Conservation (phyloP, 352 stramenopile species). For the Globisporangium ultimum region DNA sequence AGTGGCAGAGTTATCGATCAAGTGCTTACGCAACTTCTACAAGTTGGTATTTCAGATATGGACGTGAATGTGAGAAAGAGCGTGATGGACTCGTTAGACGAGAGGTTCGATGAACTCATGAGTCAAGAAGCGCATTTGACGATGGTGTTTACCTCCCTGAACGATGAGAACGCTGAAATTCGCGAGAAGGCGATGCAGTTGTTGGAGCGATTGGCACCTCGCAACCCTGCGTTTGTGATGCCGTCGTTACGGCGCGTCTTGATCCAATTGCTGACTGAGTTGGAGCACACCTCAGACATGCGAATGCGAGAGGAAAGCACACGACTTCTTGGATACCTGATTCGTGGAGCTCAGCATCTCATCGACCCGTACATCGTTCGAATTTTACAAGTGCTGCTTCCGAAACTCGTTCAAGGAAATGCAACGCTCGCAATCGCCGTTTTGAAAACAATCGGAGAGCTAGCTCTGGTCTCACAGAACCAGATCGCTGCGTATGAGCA, state of each 20-base stretch:
- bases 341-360: slow-evolving; percentile 82
- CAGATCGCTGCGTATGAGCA: slow-evolving; percentile 93
- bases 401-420: slow-evolving; percentile 87
- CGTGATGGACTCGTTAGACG: slow-evolving; percentile 92
- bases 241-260: slow-evolving; percentile 93
- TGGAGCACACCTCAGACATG: slow-evolving; percentile 90
- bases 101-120: slow-evolving; percentile 92
- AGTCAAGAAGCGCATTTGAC: slow-evolving; percentile 92
- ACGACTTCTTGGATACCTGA: slow-evolving; percentile 78
- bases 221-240: slow-evolving; percentile 96
- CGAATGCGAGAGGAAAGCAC: slow-evolving; percentile 89
- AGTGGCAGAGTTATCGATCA: slow-evolving; percentile 92
- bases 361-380: slow-evolving; percentile 82
- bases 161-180: slow-evolving; percentile 91
- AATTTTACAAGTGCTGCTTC: slow-evolving; percentile 69
- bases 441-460: slow-evolving; percentile 85
- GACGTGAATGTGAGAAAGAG: slow-evolving; percentile 89
- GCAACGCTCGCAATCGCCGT: slow-evolving; percentile 75
- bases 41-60: slow-evolving; percentile 92
- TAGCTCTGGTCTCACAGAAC: slow-evolving; percentile 88
- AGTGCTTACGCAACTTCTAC: slow-evolving; percentile 89
- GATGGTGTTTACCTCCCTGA: slow-evolving; percentile 93
- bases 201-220: slow-evolving; percentile 89
- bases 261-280: slow-evolving; percentile 93
- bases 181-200: slow-evolving; percentile 90